Conservation (phyloP, 768 basidiomycete genomes). For the Strobilomyces confusus region DNA sequence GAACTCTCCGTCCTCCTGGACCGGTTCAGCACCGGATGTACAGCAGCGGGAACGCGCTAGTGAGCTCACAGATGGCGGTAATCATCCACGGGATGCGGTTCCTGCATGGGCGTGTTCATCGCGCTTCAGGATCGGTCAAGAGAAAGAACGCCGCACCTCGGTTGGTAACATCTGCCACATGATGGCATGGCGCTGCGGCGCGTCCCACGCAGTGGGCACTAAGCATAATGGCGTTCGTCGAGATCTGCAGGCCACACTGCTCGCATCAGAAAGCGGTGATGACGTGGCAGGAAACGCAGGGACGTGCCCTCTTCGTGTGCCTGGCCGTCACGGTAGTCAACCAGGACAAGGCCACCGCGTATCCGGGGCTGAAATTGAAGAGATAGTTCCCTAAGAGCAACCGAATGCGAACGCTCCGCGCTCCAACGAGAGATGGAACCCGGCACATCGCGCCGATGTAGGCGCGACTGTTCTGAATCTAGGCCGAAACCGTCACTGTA, state of each 20-base stretch:
- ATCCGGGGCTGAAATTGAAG: conserved; percentile 49
- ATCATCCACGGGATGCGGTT: conserved; percentile 76
- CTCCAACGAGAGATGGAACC: conserved; percentile 61
- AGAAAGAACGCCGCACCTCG: conserved; percentile 41
- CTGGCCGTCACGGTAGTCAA: conserved; percentile 61
- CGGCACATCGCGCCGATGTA: conserved; percentile 58
- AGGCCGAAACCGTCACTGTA: conserved; percentile 52
- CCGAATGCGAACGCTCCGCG: conserved; percentile 62
- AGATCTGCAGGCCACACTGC: conserved; percentile 12
- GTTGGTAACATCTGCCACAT: conserved; percentile 73
- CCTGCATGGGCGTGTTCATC: conserved; percentile 29
- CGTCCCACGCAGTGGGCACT: conserved; percentile 67
- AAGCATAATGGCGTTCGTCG: conserved; percentile 65
- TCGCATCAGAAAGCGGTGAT: neutral
- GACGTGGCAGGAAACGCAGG: conserved; percentile 2
- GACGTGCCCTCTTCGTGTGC: conserved; percentile 67
- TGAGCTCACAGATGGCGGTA: conserved; percentile 60
- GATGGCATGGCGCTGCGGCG: conserved; percentile 61
- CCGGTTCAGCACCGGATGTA: conserved; percentile 52
- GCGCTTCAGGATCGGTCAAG: neutral
- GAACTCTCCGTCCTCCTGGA: conserved; percentile 55
- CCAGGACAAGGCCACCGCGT: conserved; percentile 62
- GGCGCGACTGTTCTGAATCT: conserved; percentile 53
- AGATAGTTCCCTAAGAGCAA: conserved; percentile 45
- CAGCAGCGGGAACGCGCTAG: conserved; percentile 47